phyloP scores from a whole-genome alignment of 108 stramenopile genomes.

The Nitzschia sp. region DNA sequence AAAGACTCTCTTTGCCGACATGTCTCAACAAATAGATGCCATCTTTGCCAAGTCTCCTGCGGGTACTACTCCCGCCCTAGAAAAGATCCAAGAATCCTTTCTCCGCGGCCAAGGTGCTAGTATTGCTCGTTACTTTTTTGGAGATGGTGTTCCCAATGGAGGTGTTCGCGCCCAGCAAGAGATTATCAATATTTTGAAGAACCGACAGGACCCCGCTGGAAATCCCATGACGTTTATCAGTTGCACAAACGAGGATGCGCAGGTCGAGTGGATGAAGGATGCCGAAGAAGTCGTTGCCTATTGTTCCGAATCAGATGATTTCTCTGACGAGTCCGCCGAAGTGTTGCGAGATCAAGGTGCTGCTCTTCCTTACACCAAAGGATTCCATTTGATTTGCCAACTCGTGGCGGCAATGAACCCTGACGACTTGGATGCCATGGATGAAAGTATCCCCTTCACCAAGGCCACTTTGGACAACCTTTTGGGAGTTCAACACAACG shows the following conservation, averaged over 20 bases:
- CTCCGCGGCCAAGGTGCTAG: constrained; percentile 23
- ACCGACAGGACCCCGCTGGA: constrained; percentile 37
- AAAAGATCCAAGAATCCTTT: constrained; percentile 49
- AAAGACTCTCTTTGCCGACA: constrained; percentile 27
- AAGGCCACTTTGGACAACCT: constrained; percentile 47
- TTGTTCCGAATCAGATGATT: constrained; percentile 50
- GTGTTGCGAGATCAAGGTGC: constrained; percentile 49
- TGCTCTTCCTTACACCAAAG: constrained; percentile 47
- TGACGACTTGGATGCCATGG: constrained; percentile 58
- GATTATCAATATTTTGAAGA: constrained; percentile 35
- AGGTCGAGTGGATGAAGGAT: constrained; percentile 63
- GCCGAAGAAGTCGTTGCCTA: constrained; percentile 48
- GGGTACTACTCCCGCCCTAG: constrained; percentile 48
- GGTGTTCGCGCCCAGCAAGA: constrained; percentile 40
- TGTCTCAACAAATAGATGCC: constrained; percentile 36
- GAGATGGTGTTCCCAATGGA: constrained; percentile 56
- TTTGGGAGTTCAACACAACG: constrained; percentile 37
- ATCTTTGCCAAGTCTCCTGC: constrained; percentile 32
- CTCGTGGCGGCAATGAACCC: constrained; percentile 51
- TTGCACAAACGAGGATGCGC: constrained; percentile 49
- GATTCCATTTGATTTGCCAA: constrained; percentile 42
- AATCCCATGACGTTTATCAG: constrained; percentile 59
- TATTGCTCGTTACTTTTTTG: constrained; percentile 53
- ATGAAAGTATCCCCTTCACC: constrained; percentile 53
- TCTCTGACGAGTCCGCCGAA: constrained; percentile 37